Conservation (phyloP, 23 red algal genomes). For the Gracilaria gracilis region DNA sequence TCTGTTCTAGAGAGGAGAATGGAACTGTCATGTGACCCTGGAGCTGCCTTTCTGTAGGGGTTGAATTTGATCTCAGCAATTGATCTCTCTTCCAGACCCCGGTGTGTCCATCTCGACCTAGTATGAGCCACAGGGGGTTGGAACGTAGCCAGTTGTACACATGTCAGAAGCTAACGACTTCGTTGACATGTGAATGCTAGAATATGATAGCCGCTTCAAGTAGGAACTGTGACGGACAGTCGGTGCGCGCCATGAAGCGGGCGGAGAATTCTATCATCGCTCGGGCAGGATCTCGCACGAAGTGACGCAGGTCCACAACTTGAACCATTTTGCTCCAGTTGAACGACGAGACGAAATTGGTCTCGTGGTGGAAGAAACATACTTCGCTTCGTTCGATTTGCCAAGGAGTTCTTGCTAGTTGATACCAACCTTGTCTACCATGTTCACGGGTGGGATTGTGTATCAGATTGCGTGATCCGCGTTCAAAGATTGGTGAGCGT, state of each 20-base stretch:
- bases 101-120: too few species aligned
- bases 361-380: neutral
- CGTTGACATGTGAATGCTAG: too few species aligned
- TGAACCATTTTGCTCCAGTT: constrained; percentile 49
- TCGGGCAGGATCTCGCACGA: neutral
- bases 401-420: constrained; percentile 1
- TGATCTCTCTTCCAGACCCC: too few species aligned
- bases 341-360: constrained; percentile 62
- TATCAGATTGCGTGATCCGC: constrained; percentile 52
- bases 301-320: constrained; percentile 53
- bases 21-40: too few species aligned
- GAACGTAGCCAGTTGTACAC: too few species aligned
- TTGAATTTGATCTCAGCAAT: too few species aligned
- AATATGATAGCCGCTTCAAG: constrained; percentile 44
- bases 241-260: constrained; percentile 42
- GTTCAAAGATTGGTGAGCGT: neutral
- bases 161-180: too few species aligned
- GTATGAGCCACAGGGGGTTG: too few species aligned
- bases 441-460: constrained; percentile 41
- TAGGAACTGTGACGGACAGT: constrained; percentile 59
- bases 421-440: constrained; percentile 36
- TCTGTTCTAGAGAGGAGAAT: too few species aligned
- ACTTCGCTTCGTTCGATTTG: constrained; percentile 11
- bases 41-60: too few species aligned
- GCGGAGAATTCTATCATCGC: too few species aligned